Evolutionary conservation across 2,329 filamentous ascomycete species (phyloP), one percentile per base, ranked within the genome.

Genomic region (Scedosporium apiospermum): DNA sequence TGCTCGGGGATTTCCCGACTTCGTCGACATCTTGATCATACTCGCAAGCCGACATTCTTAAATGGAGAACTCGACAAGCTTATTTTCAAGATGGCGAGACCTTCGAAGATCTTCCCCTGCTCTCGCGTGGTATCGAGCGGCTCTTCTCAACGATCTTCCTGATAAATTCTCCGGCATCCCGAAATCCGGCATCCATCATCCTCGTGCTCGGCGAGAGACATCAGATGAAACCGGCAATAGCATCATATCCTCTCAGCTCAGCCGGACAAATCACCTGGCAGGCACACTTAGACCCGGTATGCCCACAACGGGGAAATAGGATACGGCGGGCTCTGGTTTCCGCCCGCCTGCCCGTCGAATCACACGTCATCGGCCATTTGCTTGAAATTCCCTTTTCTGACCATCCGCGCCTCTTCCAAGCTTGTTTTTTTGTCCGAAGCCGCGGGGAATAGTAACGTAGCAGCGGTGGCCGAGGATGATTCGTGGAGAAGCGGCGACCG

Each of bases 391-490:
- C 41, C 23, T 64, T 58, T 57, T 44, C 21, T 57, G 44, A 46
- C 5, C 44, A 46, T 18, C 44, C 44, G 44, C 44, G 23, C 21
- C 5, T 30, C n/a, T 58, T 62, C 53, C 23, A 3, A 26, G 26
- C 34, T 51, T 60, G 49, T 49, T 57, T 49, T 34, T 38, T 51
- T 38, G 46, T 53, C 12, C n/a, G 58, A 44, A 34, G 18, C 5
- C 7, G 9, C 23, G 41, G 30, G 16, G 26, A 30, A 14, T 38
- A 23, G 62, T 66, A 62, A 57, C 62, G 62, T 46, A 64, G 60
- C 62, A 64, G 66, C 68, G 58, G 66, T 67, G 63, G 49, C 18
- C 49, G 49, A 26, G 49, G 49, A 26, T 53, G 49, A 53, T 53
- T 53, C 49, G 49, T 53, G 49, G 49, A 53, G n/a, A 53, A 53